These are phyloP conservation scores for Trichosporon faecale DNA, from an alignment of 1,284 basidiomycete genomes.

Conservation along the genomic window DNA sequence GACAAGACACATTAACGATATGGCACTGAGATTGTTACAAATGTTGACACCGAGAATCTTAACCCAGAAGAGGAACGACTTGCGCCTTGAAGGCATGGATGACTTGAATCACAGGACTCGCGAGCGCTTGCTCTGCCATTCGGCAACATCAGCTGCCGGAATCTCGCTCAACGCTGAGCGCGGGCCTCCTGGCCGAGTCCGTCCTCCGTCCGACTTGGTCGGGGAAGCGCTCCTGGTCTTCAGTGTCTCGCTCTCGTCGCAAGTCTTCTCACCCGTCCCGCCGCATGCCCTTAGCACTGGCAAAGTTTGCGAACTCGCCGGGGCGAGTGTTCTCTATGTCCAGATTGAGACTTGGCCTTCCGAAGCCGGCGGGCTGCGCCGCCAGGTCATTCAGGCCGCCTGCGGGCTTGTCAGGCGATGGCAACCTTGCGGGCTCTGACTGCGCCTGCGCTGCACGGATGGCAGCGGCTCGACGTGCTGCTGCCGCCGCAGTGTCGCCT, in stretches of 20 bases:
- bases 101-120: conserved; percentile 15
- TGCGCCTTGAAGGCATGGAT: neutral
- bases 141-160: conserved; percentile 13
- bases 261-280: conserved; percentile 27
- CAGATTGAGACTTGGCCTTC: conserved; percentile 11
- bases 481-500: neutral
- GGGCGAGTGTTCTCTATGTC: conserved; percentile 19
- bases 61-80: neutral
- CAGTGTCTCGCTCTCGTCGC: neutral
- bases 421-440: conserved; percentile 3
- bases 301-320: conserved; percentile 29
- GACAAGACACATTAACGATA: neutral
- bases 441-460: conserved; percentile 18
- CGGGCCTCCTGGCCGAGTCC: conserved; percentile 16
- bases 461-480: conserved; percentile 30
- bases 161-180: conserved; percentile 32
- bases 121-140: conserved; percentile 30
- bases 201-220: conserved; percentile 17
- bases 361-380: conserved; percentile 22
- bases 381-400: conserved; percentile 37
- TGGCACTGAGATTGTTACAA: neutral
- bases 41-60: neutral
- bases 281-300: conserved; percentile 44
- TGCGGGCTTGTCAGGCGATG: conserved; percentile 35
- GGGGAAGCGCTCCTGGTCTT: conserved; percentile 19